Conservation (phyloP, 1,139 yeast species). For the Magnusiomyces suaveolens region DNA sequence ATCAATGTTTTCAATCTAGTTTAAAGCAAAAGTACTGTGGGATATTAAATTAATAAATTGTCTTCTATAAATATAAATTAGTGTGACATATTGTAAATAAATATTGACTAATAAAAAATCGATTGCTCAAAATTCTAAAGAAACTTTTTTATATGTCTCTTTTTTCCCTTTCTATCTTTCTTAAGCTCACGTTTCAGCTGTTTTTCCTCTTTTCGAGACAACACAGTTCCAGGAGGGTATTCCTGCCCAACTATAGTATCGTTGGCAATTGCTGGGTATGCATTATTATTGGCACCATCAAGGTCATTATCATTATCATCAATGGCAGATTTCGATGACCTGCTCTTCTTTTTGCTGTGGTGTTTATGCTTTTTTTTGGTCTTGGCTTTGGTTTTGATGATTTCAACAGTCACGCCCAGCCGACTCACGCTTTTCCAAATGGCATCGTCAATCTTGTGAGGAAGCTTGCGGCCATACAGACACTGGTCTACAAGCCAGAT, state of each 20-base stretch:
- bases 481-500: slow-evolving; percentile 96
- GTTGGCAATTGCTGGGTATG: background rate
- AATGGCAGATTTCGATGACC: background rate
- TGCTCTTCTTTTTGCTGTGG: background rate
- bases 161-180: background rate
- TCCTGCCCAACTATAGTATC: background rate
- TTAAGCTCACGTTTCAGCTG: background rate
- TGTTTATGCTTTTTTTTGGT: slow-evolving; percentile 15
- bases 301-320: background rate
- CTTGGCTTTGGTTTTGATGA: slow-evolving; percentile 20
- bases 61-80: too few relatives aligned
- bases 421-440: slow-evolving; percentile 36
- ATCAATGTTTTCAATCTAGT: too few relatives aligned
- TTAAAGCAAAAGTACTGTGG: too few relatives aligned
- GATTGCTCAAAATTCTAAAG: too few relatives aligned
- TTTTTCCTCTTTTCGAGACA: background rate
- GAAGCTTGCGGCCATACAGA: slow-evolving; percentile 84
- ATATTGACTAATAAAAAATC: too few relatives aligned
- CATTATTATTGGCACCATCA: background rate
- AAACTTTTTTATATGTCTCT: background rate
- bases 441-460: slow-evolving; percentile 40
- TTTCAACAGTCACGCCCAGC: slow-evolving; percentile 33
- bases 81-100: too few relatives aligned
- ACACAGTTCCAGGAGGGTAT: background rate
- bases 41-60: too few relatives aligned